These are phyloP conservation scores for Kwoniella sp. DNA, from an alignment of 768 basidiomycete genomes.

Conservation along the genomic window DNA sequence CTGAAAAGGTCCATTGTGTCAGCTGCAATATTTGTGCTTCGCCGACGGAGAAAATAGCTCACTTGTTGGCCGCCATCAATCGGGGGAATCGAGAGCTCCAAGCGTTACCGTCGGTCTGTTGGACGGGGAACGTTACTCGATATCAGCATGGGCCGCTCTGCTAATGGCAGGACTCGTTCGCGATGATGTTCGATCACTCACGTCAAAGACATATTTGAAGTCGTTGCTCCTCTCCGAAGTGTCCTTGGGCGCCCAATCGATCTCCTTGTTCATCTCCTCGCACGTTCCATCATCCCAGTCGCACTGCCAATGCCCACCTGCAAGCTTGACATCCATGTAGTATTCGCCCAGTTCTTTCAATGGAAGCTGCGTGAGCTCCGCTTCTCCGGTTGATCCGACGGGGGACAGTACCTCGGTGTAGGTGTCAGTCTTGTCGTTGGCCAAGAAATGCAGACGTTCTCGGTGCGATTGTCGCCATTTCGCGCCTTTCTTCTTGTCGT, in stretches of 20 bases:
- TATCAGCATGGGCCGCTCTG: neutral
- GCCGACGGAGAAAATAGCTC: slow-evolving; percentile 13
- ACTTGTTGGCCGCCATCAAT: slow-evolving; percentile 57
- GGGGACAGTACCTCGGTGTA: slow-evolving; percentile 50
- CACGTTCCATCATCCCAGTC: slow-evolving; percentile 55
- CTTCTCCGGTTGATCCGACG: slow-evolving; percentile 45
- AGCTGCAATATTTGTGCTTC: slow-evolving; percentile 9
- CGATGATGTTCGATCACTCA: slow-evolving; percentile 30
- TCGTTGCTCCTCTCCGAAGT: slow-evolving; percentile 53
- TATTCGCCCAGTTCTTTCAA: slow-evolving; percentile 47
- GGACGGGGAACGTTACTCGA: neutral
- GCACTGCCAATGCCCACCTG: slow-evolving; percentile 56
- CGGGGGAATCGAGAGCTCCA: slow-evolving; percentile 57
- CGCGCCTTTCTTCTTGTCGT: slow-evolving; percentile 47
- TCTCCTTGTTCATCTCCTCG: slow-evolving; percentile 55
- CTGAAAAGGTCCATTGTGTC: slow-evolving; percentile 23
- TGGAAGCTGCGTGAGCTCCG: slow-evolving; percentile 44
- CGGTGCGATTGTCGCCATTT: slow-evolving; percentile 54
- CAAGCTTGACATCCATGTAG: slow-evolving; percentile 56
- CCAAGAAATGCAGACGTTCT: slow-evolving; percentile 54
- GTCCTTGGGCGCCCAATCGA: slow-evolving; percentile 53
- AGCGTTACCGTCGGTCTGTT: slow-evolving; percentile 56
- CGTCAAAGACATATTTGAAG: slow-evolving; percentile 58
- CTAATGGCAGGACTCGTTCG: neutral
- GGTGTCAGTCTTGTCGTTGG: slow-evolving; percentile 43